Percentiles rank a stretch among this genome's conserved stretches.
phyloP scores from a whole-genome alignment of 1,139 yeast genomes.

The Hyphopichia pseudoburtonii region DNA sequence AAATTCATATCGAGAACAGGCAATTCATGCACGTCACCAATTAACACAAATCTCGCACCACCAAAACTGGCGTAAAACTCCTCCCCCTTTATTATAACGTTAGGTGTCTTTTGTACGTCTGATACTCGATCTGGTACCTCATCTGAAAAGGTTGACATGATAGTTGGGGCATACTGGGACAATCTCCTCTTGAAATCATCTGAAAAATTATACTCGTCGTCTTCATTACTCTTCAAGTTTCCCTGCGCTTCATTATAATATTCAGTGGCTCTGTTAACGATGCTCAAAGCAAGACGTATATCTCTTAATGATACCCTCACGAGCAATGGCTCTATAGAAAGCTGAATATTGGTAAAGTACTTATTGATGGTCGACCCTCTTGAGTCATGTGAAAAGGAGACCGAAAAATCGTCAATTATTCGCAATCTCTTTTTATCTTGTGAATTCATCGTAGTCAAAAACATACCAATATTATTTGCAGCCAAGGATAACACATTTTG shows the following conservation, averaged over 20 bases:
- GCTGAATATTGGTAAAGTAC: constrained; percentile 61
- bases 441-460: constrained; percentile 72
- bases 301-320: constrained; percentile 85
- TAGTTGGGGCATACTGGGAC: constrained; percentile 67
- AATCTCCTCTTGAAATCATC: constrained; percentile 61
- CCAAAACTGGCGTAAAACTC: constrained; percentile 68
- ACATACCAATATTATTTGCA: constrained; percentile 83
- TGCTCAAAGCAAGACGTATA: constrained; percentile 72
- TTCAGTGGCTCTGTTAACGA: constrained; percentile 70
- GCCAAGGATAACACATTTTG: constrained; percentile 67
- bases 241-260: constrained; percentile 40
- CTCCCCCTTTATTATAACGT: constrained; percentile 65
- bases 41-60: constrained; percentile 81
- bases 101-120: constrained; percentile 18
- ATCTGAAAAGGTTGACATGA: constrained; percentile 44
- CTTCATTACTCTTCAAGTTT: constrained; percentile 15
- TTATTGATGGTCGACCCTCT: constrained; percentile 61
- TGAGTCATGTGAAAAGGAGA: constrained; percentile 71
- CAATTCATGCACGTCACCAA: constrained; percentile 92
- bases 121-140: constrained; percentile 8
- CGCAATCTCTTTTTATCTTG: constrained; percentile 61
- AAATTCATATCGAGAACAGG: constrained; percentile 85
- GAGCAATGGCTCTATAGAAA: constrained; percentile 77
- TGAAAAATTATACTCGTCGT: constrained; percentile 44
- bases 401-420: constrained; percentile 84